Base-by-base conservation (phyloP, 345 rosid genomes). In the Sapria himalayana region DNA sequence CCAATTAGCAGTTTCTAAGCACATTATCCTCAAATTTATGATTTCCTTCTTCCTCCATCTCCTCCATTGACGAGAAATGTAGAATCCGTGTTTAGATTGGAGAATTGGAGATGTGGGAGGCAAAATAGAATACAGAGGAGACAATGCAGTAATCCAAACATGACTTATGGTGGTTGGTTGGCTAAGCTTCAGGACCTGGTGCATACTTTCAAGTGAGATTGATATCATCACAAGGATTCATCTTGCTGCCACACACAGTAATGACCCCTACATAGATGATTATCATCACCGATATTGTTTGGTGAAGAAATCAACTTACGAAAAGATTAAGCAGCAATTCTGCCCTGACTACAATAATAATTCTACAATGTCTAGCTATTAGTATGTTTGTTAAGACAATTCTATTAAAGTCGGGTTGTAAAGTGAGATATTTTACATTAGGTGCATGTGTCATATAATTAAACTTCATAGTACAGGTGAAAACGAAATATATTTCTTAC, bases 261-360 rank as follows among this genome's bases (percentile, higher is more conserved):
- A 82, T 49, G 95, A 89, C 39, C 98, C 98, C 0, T 89, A 89
- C 24, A 76, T 82, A 34, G 98, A 89, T 62, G 98, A 89, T 66
- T 89, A 74, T 59, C 82, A 89, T 52, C 75, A 82, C 63, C 98
- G 79, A 70, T 94, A 85, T 34, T 67, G 84, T 61, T 79, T 82
- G 46, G 66, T 86, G 11, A 89, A 70, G 64, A 89, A 82, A 57
- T 63, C 76, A 23, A 63, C 66, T 3, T 79, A 92, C 42, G 77
- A 81, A 46, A 79, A 76, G 64, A 51, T 76, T 59, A 79, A 46
- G 46, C 95, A 65, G 66, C 95, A 76, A 62, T 89, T 89, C 60
- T 82, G 85, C 51, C 98, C 98, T 37, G 71, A 58, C 49, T 66
- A 74, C n/a, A n/a, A n/a, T n/a, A n/a, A n/a, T n/a, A n/a, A n/a